Percentiles rank a stretch among this genome's conserved stretches.
Conservation (phyloP, 441 rosid genomes). For the Corymbia calophylla region DNA sequence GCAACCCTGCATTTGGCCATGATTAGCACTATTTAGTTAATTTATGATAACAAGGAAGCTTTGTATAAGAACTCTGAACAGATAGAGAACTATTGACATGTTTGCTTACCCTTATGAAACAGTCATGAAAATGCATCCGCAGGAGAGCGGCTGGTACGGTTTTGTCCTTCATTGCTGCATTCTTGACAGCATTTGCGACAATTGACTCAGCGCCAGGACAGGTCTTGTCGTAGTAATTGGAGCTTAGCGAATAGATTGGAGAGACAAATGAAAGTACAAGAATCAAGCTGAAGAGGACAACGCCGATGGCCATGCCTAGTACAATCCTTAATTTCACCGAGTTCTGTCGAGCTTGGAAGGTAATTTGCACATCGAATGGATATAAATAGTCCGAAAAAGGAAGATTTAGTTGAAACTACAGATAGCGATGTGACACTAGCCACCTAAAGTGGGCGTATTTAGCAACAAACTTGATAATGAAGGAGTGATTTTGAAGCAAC, state of each 20-base stretch:
- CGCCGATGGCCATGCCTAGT: constrained; percentile 11
- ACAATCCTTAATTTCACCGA: neutral
- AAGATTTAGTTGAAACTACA: neutral
- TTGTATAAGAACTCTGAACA: neutral
- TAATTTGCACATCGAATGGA: neutral
- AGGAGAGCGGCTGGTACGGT: constrained; percentile 53
- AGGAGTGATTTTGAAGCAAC: constrained; percentile 17
- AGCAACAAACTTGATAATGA: constrained; percentile 8
- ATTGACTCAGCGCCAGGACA: constrained; percentile 33
- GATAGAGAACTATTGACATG: neutral
- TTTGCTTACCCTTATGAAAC: constrained; percentile 40
- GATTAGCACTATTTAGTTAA: neutral
- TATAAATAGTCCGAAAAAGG: constrained; percentile 7
- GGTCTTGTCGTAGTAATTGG: constrained; percentile 32
- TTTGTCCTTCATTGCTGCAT: constrained; percentile 26
- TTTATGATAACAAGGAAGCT: neutral
- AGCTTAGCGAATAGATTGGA: constrained; percentile 26
- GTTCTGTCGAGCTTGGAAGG: neutral
- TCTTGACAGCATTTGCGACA: constrained; percentile 24
- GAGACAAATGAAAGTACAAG: constrained; percentile 14
- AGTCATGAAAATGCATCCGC: constrained; percentile 61
- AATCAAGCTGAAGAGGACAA: constrained; percentile 17
- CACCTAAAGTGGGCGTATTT: constrained; percentile 1
- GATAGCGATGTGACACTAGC: neutral
- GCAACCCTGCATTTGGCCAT: constrained; percentile 31